These are phyloP conservation scores for Microstroma glucosiphilum DNA, from an alignment of 1,284 basidiomycete genomes.

Conservation along the genomic window DNA sequence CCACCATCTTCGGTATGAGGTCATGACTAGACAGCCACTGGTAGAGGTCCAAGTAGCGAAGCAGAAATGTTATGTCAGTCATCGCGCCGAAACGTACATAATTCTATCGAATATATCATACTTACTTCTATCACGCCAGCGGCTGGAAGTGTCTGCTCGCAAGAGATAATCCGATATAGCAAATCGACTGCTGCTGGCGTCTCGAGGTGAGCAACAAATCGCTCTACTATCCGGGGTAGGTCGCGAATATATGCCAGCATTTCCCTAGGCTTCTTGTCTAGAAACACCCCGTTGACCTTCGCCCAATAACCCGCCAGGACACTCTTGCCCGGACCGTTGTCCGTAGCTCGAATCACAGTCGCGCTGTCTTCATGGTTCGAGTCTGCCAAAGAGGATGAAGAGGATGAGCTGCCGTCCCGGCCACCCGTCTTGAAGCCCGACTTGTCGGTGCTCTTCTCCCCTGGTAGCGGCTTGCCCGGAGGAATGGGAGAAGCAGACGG, in stretches of 20 bases:
- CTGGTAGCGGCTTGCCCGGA: neutral
- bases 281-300: conserved; percentile 78
- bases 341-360: conserved; percentile 9
- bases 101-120: conserved; percentile 29
- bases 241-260: conserved; percentile 86
- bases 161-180: conserved; percentile 81
- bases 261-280: conserved; percentile 83
- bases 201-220: conserved; percentile 78
- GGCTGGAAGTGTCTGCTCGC: conserved; percentile 78
- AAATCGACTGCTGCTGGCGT: conserved; percentile 87
- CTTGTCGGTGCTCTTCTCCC: neutral
- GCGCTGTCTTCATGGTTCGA: neutral
- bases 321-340: conserved; percentile 54
- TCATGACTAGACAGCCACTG: conserved; percentile 83
- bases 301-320: conserved; percentile 59
- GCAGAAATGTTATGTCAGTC: neutral
- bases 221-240: conserved; percentile 73
- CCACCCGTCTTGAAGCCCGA: neutral
- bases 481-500: neutral
- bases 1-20: conserved; percentile 74
- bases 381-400: conserved; percentile 16
- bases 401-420: conserved; percentile 15
- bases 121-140: conserved; percentile 77
- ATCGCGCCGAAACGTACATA: conserved; percentile 12
- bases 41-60: neutral